Conservation (phyloP, 2,329 filamentous ascomycete genomes). For the Colletotrichum sp. region DNA sequence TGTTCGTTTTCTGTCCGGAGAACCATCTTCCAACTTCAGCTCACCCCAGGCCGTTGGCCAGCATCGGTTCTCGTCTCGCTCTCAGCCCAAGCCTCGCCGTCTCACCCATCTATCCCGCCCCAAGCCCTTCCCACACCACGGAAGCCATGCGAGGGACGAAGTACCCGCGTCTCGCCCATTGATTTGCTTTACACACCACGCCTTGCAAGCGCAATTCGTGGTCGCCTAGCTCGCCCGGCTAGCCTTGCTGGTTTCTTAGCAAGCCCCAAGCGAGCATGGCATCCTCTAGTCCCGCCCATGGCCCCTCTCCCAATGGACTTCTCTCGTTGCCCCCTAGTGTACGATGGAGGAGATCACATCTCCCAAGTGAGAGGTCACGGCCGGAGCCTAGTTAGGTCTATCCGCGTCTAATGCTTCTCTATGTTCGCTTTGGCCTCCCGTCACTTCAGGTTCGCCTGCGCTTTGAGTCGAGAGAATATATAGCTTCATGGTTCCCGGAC, state of each 20-base stretch:
- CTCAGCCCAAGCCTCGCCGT: not conserved
- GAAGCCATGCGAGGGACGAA: not conserved
- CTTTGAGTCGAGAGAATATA: slow-evolving; percentile 9
- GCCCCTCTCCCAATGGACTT: not conserved
- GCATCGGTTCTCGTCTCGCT: not conserved
- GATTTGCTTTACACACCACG: not conserved
- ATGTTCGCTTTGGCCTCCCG: not conserved
- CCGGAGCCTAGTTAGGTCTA: slow-evolving; percentile 11
- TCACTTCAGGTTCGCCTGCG: not conserved
- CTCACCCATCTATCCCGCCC: not conserved
- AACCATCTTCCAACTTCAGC: not conserved
- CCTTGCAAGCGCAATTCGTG: not conserved
- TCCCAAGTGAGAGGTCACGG: not conserved
- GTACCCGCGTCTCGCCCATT: not conserved
- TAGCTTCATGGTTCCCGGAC: slow-evolving; percentile 7
- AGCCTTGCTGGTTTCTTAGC: not conserved
- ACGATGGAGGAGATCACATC: slow-evolving; percentile 9
- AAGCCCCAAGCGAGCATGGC: slow-evolving; percentile 3
- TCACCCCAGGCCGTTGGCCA: not conserved
- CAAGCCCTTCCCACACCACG: not conserved
- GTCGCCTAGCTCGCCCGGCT: not conserved
- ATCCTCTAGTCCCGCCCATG: slow-evolving; percentile 8
- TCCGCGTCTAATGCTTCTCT: not conserved
- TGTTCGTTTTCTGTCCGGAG: not conserved
- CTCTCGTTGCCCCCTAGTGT: not conserved